Conservation (phyloP, 305 asterid species). For the Solanum hybrid region DNA sequence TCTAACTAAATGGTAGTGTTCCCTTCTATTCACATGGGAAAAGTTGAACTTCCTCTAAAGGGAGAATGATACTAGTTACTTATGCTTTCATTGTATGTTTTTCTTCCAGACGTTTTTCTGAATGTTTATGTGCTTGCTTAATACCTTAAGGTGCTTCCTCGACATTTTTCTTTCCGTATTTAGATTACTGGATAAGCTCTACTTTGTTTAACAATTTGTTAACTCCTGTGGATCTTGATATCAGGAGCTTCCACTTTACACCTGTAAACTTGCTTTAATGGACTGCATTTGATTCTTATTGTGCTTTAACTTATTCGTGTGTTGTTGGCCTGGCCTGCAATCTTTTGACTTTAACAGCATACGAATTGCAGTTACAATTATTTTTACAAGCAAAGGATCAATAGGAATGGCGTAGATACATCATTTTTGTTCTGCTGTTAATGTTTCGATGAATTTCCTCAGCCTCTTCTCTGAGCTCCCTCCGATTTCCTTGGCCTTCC, state of each 20-base stretch:
- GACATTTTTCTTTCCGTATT: background rate
- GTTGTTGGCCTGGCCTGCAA: background rate
- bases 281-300: background rate
- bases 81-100: background rate
- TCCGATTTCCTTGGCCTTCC: slow-evolving; percentile 9
- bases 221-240: background rate
- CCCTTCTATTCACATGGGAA: background rate
- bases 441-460: background rate
- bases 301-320: background rate
- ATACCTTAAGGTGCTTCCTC: background rate
- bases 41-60: background rate
- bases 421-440: background rate
- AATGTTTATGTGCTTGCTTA: background rate
- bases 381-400: background rate
- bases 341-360: background rate
- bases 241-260: background rate
- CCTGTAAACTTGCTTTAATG: background rate
- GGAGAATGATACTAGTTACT: background rate
- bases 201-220: background rate
- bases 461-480: slow-evolving; percentile 29
- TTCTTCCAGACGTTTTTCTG: background rate
- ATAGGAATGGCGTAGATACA: background rate
- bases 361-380: background rate
- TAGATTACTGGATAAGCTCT: background rate
- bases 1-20: background rate